A percentile compares a stretch with the other conserved stretches of the same genome.
Evolutionary conservation across 1,139 yeast species (phyloP).

Genomic region (Debaryomycetaceae sp.): DNA sequence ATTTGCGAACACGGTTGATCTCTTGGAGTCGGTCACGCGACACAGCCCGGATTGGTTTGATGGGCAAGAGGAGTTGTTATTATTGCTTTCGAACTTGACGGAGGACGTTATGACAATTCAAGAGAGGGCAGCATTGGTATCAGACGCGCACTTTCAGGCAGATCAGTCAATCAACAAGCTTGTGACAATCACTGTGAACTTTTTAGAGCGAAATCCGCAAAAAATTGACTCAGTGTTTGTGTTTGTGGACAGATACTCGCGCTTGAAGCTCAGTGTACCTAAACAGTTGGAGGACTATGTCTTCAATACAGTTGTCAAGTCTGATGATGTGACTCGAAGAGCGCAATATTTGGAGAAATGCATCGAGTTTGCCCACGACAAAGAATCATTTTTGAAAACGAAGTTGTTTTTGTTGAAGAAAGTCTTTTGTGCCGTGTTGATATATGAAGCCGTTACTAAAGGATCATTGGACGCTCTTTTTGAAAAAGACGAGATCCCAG

Average conservation of each 20-base stretch:
- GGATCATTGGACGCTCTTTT: constrained; percentile 44
- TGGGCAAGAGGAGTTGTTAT: constrained; percentile 37
- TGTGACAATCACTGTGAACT: constrained; percentile 44
- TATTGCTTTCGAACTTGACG: constrained; percentile 34
- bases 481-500: constrained; percentile 19
- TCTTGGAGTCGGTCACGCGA: constrained; percentile 41
- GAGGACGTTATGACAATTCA: constrained; percentile 35
- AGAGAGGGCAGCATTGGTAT: constrained; percentile 34
- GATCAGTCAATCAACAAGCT: constrained; percentile 59
- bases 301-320: constrained; percentile 44
- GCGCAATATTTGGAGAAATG: constrained; percentile 43
- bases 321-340: constrained; percentile 36
- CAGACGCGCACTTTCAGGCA: constrained; percentile 62
- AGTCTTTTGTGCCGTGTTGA: constrained; percentile 55
- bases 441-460: constrained; percentile 45
- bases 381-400: constrained; percentile 35
- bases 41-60: constrained; percentile 56
- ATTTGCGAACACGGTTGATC: constrained; percentile 61
- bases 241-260: constrained; percentile 38
- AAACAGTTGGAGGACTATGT: constrained; percentile 45
- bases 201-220: constrained; percentile 23
- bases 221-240: constrained; percentile 31
- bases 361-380: constrained; percentile 34
- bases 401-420: constrained; percentile 54
- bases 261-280: constrained; percentile 36